Base-by-base conservation (phyloP, 352 stramenopile genomes). In the Pythium aquatile region DNA sequence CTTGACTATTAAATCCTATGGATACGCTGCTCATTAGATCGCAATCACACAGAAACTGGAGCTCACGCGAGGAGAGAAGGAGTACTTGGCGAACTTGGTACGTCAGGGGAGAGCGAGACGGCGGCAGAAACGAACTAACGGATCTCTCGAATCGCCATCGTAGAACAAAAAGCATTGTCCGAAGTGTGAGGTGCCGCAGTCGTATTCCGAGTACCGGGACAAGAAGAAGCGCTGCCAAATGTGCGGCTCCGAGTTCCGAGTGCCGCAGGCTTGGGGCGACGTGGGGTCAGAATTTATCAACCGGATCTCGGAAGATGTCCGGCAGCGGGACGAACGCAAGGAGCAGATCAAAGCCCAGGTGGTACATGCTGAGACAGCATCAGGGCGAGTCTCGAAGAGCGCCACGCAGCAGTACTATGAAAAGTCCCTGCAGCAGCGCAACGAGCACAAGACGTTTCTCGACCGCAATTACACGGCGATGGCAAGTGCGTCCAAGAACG, bases 181-280 rank as follows among this genome's bases (percentile, higher is more conserved):
- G 3, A 88, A 80, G 40, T 94, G 86, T 56, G 62, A 71, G 3
- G 68, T 83, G 52, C 59, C 77, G 13, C 86, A 94, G 63, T 92
- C 84, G 24, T 94, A 91, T 55, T 85, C 86, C 1, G 86, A 94
- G 58, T 87, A 76, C n/a, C 84, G 82, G 10, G 86, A 93, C 74
- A 94, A 94, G 71, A 94, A 93, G 72, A 94, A 94, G 58, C 75
- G 76, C 4, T 94, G 86, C 58, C 84, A 91, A 63, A 88, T 77
- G 49, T 94, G 86, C 58, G 82, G 84, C 17, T 79, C 85, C 17
- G 78, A 90, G 65, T 94, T 92, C 58, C 79, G 82, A 3, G 68
- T 90, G 9, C 65, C 81, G 3, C 81, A 93, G 57, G 86, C 84
- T 1, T 94, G 86, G 86, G 83, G 84, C 0, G 84, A 94, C 42